Conservation (phyloP, 768 basidiomycete species). For the Suillus plorans region DNA sequence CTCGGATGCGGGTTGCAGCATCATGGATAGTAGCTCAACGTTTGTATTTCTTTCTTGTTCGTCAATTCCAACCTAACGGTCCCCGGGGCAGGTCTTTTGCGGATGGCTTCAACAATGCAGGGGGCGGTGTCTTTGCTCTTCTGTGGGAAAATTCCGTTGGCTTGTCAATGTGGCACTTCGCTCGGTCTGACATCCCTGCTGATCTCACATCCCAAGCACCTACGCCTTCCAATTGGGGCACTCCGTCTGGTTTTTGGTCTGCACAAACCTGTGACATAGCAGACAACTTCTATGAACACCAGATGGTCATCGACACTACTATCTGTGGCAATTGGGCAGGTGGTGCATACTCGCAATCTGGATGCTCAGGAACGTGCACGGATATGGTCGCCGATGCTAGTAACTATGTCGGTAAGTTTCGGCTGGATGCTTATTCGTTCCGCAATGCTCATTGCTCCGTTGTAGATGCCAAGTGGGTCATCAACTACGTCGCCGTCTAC, state of each 20-base stretch:
- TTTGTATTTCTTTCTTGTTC: neutral
- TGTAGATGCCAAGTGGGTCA: constrained; percentile 54
- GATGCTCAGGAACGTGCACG: constrained; percentile 44
- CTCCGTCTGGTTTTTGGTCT: constrained; percentile 52
- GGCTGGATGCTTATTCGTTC: constrained; percentile 22
- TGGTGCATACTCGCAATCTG: constrained; percentile 24
- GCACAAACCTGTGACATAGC: constrained; percentile 47
- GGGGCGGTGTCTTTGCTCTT: constrained; percentile 58
- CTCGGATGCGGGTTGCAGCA: constrained; percentile 51
- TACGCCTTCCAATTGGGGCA: constrained; percentile 51
- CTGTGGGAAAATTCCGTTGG: constrained; percentile 48
- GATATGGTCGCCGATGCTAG: constrained; percentile 51
- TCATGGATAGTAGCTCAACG: constrained; percentile 38
- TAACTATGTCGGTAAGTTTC: constrained; percentile 48
- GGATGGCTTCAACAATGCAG: constrained; percentile 30
- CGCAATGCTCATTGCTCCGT: neutral
- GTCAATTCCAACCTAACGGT: constrained; percentile 36
- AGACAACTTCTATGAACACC: constrained; percentile 54
- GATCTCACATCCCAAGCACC: constrained; percentile 49
- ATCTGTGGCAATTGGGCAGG: constrained; percentile 33
- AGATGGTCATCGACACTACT: constrained; percentile 41
- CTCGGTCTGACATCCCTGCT: constrained; percentile 47
- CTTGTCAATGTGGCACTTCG: constrained; percentile 58
- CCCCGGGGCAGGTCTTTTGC: constrained; percentile 37
- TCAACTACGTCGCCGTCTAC: constrained; percentile 59